A percentile compares a stretch with the other conserved stretches of the same genome.
Evolutionary conservation across 2,329 filamentous ascomycete species (phyloP).

Genomic region (Colletotrichum salicis): DNA sequence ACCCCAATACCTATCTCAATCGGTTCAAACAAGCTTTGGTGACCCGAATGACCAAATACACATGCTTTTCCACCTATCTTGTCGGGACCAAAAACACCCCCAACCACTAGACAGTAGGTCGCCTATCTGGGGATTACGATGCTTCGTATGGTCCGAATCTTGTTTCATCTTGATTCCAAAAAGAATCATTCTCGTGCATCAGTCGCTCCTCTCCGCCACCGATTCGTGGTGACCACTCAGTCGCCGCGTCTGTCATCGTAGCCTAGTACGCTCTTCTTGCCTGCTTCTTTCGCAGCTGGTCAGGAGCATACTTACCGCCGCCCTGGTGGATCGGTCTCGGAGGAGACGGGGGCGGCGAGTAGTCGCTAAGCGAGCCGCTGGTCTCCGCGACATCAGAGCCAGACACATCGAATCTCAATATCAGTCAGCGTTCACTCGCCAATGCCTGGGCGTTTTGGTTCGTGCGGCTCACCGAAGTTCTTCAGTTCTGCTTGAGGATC

Average conservation of each 20-base stretch:
- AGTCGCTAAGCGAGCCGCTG: not conserved
- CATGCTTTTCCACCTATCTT: not conserved
- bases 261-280: not conserved
- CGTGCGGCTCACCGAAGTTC: not conserved
- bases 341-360: slow-evolving; percentile 25
- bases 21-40: not conserved
- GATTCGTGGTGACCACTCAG: too few species aligned
- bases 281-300: slow-evolving; percentile 4
- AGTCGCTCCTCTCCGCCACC: not conserved
- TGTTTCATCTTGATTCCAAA: not conserved
- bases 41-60: not conserved
- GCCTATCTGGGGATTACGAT: not conserved
- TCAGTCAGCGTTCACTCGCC: not conserved
- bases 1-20: not conserved
- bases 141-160: not conserved
- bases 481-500: not conserved
- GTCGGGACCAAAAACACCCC: not conserved
- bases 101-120: too few species aligned
- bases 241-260: too few species aligned
- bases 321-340: slow-evolving; percentile 33
- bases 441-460: not conserved
- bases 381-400: not conserved
- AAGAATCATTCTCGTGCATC: not conserved
- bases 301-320: slow-evolving; percentile 26
- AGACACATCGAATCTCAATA: not conserved